Conservation (phyloP, 2,329 filamentous ascomycete genomes). For the Microdochium nivale region DNA sequence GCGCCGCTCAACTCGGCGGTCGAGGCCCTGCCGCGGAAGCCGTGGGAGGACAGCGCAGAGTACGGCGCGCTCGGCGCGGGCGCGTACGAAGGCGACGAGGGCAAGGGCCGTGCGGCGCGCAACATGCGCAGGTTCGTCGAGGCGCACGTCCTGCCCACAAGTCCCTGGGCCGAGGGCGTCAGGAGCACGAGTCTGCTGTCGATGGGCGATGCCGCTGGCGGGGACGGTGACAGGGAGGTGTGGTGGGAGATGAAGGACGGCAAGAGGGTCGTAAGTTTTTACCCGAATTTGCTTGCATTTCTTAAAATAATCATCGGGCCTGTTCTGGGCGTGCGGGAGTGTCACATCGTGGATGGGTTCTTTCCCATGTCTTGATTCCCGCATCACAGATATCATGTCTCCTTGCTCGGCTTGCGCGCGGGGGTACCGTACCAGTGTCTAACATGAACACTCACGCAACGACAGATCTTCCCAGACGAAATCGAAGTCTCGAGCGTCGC, state of each 20-base stretch:
- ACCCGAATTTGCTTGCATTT: too few species aligned
- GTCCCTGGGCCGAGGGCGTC: constrained; percentile 63
- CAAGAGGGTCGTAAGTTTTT: constrained; percentile 50
- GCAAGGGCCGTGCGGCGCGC: constrained; percentile 63
- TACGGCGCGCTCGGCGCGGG: constrained; percentile 57
- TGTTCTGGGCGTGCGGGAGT: too few species aligned
- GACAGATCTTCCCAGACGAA: constrained; percentile 66
- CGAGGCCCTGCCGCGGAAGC: constrained; percentile 70
- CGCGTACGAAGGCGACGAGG: constrained; percentile 69
- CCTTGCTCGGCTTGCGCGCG: too few species aligned
- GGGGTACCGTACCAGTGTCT: constrained; percentile 6
- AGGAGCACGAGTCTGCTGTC: constrained; percentile 57
- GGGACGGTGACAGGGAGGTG: constrained; percentile 53
- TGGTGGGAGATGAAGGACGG: constrained; percentile 76
- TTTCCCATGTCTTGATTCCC: too few species aligned
- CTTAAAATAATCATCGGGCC: too few species aligned
- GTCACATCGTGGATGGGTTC: too few species aligned
- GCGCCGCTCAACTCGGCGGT: constrained; percentile 81
- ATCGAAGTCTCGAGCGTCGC: constrained; percentile 70
- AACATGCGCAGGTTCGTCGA: constrained; percentile 80
- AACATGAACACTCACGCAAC: constrained; percentile 12
- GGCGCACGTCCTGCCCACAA: constrained; percentile 67
- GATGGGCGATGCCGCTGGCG: neutral
- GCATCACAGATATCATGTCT: too few species aligned
- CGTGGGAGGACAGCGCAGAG: constrained; percentile 73